Evolutionary conservation across 805 yeast species (phyloP).

Genomic region (Priceomyces medius): DNA sequence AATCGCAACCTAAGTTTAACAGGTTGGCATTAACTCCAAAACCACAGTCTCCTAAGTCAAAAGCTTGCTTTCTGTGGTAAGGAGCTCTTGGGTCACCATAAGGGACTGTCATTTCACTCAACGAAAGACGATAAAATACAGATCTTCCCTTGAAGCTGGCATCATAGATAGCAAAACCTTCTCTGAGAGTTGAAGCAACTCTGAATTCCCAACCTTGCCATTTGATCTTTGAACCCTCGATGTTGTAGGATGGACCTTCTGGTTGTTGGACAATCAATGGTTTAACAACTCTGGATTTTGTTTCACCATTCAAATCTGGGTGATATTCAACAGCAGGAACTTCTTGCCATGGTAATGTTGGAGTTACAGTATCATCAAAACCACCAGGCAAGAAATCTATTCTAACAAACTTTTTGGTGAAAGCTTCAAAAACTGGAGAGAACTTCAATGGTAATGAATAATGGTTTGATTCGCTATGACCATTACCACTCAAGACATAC

Average conservation of each 20-base stretch:
- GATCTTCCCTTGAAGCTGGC: constrained; percentile 75
- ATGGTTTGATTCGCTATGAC: constrained; percentile 70
- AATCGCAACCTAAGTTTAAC: constrained; percentile 73
- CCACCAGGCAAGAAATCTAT: constrained; percentile 77
- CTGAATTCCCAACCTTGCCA: constrained; percentile 89
- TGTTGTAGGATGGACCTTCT: constrained; percentile 71
- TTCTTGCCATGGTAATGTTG: constrained; percentile 60
- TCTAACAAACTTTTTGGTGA: constrained; percentile 60
- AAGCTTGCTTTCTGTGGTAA: constrained; percentile 82
- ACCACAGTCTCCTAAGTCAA: constrained; percentile 83
- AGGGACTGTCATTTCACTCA: constrained; percentile 86
- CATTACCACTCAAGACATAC: constrained; percentile 64
- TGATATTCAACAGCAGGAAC: constrained; percentile 69
- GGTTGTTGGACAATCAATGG: constrained; percentile 72
- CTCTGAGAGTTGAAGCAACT: constrained; percentile 68
- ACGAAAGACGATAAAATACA: constrained; percentile 65
- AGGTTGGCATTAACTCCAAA: constrained; percentile 73
- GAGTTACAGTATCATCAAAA: constrained; percentile 55
- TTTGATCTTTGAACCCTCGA: constrained; percentile 56
- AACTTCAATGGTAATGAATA: constrained; percentile 72
- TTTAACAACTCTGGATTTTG: constrained; percentile 53
- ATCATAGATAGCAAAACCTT: constrained; percentile 75
- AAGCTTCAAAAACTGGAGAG: constrained; percentile 68
- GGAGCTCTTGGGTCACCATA: constrained; percentile 82
- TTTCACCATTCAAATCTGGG: constrained; percentile 63